Base-by-base conservation (phyloP, 2,329 filamentous ascomycete species). In the Pezicula carpinea region DNA sequence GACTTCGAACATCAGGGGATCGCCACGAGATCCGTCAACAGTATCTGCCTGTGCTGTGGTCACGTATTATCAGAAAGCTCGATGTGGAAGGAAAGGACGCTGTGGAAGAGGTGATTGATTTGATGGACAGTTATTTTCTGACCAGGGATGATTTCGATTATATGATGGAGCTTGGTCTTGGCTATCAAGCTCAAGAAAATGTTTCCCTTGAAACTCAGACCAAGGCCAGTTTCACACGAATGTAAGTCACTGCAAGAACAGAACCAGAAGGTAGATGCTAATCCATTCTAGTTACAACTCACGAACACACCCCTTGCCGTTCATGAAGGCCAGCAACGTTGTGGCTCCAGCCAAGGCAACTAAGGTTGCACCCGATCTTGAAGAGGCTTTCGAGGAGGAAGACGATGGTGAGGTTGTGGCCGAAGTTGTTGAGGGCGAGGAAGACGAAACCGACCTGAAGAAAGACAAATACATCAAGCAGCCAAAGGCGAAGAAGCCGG, bases 91-190 rank as follows among this genome's bases (percentile, higher is more conserved):
- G 93, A 58, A 93, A 89, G 60, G 90, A 95, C 1, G 79, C 79
- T 6, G 85, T 96, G 4, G 76, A 80, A 1, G 84, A 87, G 2
- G 85, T 96, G 45, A 99, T 99, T 60, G 82, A 93, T 45, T 75
- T 96, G 45, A 97, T 99, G 93, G 93, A 99, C 63, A 90, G 85
- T 63, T 99, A 99, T 69, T 99, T 85, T 66, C 74, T 99, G 48
- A 97, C 93, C 1, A 85, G 87, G 52, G 93, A 99, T 19, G 93
- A 99, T 64, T 95, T 92, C 66, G 93, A 99, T 63, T 86, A 84
- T 8, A 89, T 99, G 59, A 76, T 90, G 64, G 93, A 99, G 69
- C 78, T 99, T 19, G 92, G 91, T 6, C 80, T 99, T 13, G 93
- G 92, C 4, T 80, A 83, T 1, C 91, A 95, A 76, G 77, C 84